Conservation (phyloP, 1,139 yeast species). For the Meyerozyma smithsonii region DNA sequence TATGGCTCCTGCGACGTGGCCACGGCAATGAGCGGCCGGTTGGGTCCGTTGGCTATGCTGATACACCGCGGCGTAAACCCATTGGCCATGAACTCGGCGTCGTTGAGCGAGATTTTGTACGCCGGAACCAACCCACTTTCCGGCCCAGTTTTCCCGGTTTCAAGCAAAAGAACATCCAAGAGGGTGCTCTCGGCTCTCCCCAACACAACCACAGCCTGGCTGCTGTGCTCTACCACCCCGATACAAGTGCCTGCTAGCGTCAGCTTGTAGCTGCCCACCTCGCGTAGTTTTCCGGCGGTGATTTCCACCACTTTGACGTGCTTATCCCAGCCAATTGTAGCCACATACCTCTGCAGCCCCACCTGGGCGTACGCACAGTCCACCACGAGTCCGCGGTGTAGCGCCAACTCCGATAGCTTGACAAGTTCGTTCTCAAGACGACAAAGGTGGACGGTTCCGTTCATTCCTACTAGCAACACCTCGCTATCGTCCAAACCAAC, state of each 20-base stretch:
- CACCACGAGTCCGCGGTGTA: slow-evolving; percentile 30
- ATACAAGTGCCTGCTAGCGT: slow-evolving; percentile 49
- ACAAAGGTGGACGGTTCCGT: slow-evolving; percentile 26
- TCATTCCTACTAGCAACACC: slow-evolving; percentile 35
- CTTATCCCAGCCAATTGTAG: slow-evolving; percentile 64
- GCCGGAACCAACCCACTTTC: slow-evolving; percentile 15
- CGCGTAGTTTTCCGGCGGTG: too few relatives aligned
- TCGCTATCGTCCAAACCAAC: slow-evolving; percentile 13
- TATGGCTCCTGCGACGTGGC: slow-evolving; percentile 77
- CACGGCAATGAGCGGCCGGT: slow-evolving; percentile 38
- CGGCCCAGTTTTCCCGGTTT: slow-evolving; percentile 6
- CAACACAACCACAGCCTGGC: slow-evolving; percentile 38
- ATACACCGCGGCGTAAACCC: slow-evolving; percentile 59
- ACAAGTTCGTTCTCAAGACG: slow-evolving; percentile 11
- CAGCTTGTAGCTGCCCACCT: slow-evolving; percentile 37
- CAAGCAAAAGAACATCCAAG: slow-evolving; percentile 38
- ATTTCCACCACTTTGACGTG: slow-evolving; percentile 37
- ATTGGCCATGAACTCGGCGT: slow-evolving; percentile 68
- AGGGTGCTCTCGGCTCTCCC: slow-evolving; percentile 62
- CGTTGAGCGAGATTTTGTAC: slow-evolving; percentile 59
- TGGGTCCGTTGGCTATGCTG: slow-evolving; percentile 16
- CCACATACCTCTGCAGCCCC: slow-evolving; percentile 29
- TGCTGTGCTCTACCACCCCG: slow-evolving; percentile 23
- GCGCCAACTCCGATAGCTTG: slow-evolving; percentile 13
- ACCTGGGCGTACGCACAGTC: slow-evolving; percentile 22